A percentile compares a stretch with the other conserved stretches of the same genome.
Conservation (phyloP, 148 eudicot genomes). For the Camellia lanceoleosa region DNA sequence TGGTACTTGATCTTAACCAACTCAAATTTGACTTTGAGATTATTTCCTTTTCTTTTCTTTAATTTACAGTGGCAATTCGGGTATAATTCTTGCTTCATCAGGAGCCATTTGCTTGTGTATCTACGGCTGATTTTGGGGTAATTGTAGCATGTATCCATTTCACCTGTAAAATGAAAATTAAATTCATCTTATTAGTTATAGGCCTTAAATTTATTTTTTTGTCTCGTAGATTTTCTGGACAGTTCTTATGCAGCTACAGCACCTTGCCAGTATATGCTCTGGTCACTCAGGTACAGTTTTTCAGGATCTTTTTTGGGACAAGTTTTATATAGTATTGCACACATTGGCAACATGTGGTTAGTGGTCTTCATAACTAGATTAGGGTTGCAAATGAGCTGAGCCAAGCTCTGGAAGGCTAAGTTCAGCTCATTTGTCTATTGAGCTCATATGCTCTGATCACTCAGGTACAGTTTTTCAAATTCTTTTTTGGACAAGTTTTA, state of each 20-base stretch:
- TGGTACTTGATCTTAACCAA: neutral
- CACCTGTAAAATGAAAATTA: too few relatives aligned
- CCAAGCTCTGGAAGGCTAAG: too few relatives aligned
- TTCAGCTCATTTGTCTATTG: too few relatives aligned
- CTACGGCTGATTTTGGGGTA: slow-evolving; percentile 85
- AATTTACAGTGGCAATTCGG: slow-evolving; percentile 92
- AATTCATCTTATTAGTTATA: neutral
- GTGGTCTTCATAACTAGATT: too few relatives aligned
- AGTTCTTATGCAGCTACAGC: slow-evolving; percentile 94
- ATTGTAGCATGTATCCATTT: neutral
- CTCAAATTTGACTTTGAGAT: neutral
- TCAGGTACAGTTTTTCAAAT: too few relatives aligned
- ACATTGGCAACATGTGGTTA: too few relatives aligned
- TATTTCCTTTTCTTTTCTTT: too few relatives aligned
- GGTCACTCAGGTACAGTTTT: slow-evolving; percentile 76
- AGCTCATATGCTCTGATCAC: too few relatives aligned
- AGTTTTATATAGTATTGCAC: too few relatives aligned
- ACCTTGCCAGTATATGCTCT: slow-evolving; percentile 93
- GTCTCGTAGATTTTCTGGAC: slow-evolving; percentile 69
- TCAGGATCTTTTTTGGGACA: neutral
- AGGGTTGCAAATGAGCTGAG: too few relatives aligned
- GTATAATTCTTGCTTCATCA: slow-evolving; percentile 83
- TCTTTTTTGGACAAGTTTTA: too few relatives aligned
- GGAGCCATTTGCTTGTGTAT: slow-evolving; percentile 72
- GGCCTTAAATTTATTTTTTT: neutral